Evolutionary conservation across 352 stramenopile species (phyloP).

Genomic region (Pythium chondricola): DNA sequence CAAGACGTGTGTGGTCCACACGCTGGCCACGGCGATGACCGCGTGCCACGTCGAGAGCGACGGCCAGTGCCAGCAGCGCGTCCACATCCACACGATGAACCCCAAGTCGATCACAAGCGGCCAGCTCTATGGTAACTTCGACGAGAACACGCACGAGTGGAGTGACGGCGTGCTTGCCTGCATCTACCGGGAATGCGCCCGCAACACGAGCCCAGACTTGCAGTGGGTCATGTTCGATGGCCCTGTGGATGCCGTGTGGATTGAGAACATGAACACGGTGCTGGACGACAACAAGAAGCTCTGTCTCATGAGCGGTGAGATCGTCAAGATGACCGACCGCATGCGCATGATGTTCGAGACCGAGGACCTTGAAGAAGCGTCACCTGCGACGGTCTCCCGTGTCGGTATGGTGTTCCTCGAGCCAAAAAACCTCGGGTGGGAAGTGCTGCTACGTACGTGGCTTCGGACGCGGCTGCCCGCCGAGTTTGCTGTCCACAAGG

Average conservation of each 20-base stretch:
- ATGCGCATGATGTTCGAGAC: slow-evolving; percentile 97
- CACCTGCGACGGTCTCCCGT: slow-evolving; percentile 86
- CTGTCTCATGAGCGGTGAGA: slow-evolving; percentile 79
- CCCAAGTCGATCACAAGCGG: slow-evolving; percentile 93
- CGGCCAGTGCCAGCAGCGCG: slow-evolving; percentile 48
- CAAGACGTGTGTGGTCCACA: slow-evolving; percentile 91
- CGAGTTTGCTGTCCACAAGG: slow-evolving; percentile 25
- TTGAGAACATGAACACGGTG: slow-evolving; percentile 76
- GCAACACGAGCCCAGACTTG: slow-evolving; percentile 70
- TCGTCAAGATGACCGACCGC: slow-evolving; percentile 92
- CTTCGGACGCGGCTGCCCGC: slow-evolving; percentile 46
- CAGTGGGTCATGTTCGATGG: slow-evolving; percentile 93
- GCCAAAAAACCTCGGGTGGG: slow-evolving; percentile 87
- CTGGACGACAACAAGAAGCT: slow-evolving; percentile 27
- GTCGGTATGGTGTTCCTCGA: slow-evolving; percentile 94
- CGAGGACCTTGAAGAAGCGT: slow-evolving; percentile 87
- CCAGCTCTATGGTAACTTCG: slow-evolving; percentile 93
- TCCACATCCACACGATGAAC: slow-evolving; percentile 89
- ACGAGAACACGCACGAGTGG: slow-evolving; percentile 94
- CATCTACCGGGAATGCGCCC: slow-evolving; percentile 90
- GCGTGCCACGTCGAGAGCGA: slow-evolving; percentile 54
- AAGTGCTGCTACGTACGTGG: slow-evolving; percentile 86
- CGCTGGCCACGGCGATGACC: slow-evolving; percentile 72
- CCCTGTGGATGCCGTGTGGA: slow-evolving; percentile 83
- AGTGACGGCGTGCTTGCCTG: slow-evolving; percentile 92